A percentile compares a stretch with the other conserved stretches of the same genome.
Evolutionary conservation across 2,329 filamentous ascomycete species (phyloP).

Genomic region (Hymenoscyphus infarciens): DNA sequence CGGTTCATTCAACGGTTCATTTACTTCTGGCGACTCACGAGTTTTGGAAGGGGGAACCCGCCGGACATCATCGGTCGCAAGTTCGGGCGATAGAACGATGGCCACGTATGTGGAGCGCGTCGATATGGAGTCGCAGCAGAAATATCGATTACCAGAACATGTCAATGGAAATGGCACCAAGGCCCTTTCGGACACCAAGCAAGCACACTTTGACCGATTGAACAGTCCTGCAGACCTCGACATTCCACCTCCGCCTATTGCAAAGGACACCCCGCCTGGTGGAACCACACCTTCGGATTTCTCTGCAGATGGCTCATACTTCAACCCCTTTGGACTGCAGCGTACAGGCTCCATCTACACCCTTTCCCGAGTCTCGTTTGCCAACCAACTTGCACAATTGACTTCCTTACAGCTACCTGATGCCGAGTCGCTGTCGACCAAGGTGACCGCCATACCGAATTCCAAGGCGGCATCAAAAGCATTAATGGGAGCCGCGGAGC

Average conservation of each 20-base stretch:
- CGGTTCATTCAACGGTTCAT: conserved; percentile 17
- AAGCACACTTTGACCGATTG: conserved; percentile 52
- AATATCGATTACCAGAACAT: conserved; percentile 70
- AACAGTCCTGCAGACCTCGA: conserved; percentile 39
- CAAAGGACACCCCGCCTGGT: conserved; percentile 49
- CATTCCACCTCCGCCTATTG: conserved; percentile 43
- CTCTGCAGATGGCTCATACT: conserved; percentile 46
- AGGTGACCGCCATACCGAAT: conserved; percentile 79
- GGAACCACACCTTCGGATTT: conserved; percentile 37
- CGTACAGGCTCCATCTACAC: conserved; percentile 89
- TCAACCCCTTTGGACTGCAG: conserved; percentile 61
- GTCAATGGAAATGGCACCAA: conserved; percentile 66
- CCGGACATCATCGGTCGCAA: conserved; percentile 24
- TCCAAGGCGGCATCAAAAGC: conserved; percentile 80
- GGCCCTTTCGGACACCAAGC: conserved; percentile 53
- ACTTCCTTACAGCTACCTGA: conserved; percentile 88
- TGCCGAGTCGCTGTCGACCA: conserved; percentile 75
- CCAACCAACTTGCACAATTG: conserved; percentile 86
- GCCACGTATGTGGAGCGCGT: conserved; percentile 40
- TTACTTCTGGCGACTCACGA: conserved; percentile 23
- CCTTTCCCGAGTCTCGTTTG: conserved; percentile 85
- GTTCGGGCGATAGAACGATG: conserved; percentile 30
- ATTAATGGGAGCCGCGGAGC: conserved; percentile 80
- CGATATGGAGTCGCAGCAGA: conserved; percentile 64
- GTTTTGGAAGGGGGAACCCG: conserved; percentile 28